Percentiles rank a stretch among this genome's conserved stretches.
These are phyloP conservation scores for Glycine tomentella DNA, from an alignment of 306 rosid species.

Conservation along the genomic window DNA sequence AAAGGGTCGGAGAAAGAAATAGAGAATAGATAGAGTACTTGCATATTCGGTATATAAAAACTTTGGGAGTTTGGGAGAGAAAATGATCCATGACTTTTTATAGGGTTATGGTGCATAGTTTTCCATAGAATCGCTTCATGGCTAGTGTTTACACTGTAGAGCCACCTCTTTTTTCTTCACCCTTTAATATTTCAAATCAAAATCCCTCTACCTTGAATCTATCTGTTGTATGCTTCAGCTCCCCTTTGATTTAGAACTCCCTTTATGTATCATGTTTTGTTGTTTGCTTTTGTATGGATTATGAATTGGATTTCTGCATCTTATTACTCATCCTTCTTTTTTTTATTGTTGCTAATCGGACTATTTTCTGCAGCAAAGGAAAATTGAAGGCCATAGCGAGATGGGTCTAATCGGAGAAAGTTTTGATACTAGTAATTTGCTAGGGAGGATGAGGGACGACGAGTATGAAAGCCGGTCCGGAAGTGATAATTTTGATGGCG, in stretches of 20 bases:
- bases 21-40: neutral
- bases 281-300: conserved; percentile 1
- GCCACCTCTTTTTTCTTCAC: too few relatives aligned
- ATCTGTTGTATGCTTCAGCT: conserved; percentile 53
- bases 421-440: conserved; percentile 56
- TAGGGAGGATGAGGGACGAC: conserved; percentile 73
- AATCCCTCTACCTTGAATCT: conserved; percentile 37
- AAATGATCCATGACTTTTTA: conserved; percentile 31
- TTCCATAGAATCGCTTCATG: conserved; percentile 25
- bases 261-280: neutral
- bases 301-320: conserved; percentile 23
- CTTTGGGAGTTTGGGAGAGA: neutral
- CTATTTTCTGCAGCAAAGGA: conserved; percentile 51
- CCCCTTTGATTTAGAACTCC: neutral
- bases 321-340: neutral
- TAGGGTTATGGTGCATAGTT: conserved; percentile 48
- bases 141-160: conserved; percentile 37
- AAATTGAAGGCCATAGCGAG: conserved; percentile 73
- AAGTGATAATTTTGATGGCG: conserved; percentile 78
- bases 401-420: conserved; percentile 65
- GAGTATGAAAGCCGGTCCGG: conserved; percentile 89
- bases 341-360: too few relatives aligned
- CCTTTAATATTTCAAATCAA: too few relatives aligned
- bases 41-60: too few relatives aligned
- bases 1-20: neutral